A percentile compares a stretch with the other conserved stretches of the same genome.
Conservation (phyloP, 352 stramenopile genomes). For the Globisporangium recalcitrans region DNA sequence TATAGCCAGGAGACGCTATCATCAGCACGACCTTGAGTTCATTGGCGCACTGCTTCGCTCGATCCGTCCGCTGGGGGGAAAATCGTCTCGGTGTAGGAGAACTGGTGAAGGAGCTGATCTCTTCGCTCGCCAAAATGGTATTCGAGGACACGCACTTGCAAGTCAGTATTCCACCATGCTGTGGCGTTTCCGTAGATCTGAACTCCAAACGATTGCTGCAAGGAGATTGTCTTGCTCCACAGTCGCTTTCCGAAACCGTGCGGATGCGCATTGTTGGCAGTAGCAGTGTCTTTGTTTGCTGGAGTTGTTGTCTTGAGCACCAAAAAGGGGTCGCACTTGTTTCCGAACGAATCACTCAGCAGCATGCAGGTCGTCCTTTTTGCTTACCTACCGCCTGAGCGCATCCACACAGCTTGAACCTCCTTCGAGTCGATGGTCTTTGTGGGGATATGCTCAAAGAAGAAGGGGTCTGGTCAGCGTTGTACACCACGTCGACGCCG, state of each 20-base stretch:
- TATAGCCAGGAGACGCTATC: neutral
- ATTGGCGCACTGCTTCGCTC: neutral
- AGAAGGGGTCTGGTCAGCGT: neutral
- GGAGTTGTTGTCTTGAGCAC: neutral
- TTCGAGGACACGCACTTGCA: neutral
- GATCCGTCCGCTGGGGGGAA: neutral
- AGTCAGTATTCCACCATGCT: constrained; percentile 2
- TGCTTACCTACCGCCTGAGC: neutral
- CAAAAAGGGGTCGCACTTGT: neutral
- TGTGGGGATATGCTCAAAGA: neutral
- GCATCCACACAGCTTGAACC: neutral
- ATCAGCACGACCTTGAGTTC: neutral
- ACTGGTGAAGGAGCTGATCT: neutral
- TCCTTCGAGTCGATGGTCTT: neutral
- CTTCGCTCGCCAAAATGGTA: neutral
- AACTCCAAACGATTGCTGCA: neutral
- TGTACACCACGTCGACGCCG: neutral
- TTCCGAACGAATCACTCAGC: neutral
- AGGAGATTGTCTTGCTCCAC: neutral
- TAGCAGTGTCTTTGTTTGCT: neutral
- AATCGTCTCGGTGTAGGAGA: neutral
- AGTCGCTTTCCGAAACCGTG: neutral
- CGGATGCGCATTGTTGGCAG: neutral
- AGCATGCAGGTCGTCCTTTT: constrained; percentile 1
- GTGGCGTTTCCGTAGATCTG: neutral